These are phyloP conservation scores for Penicillium sp. DNA, from an alignment of 2,329 filamentous ascomycete species.

Conservation along the genomic window DNA sequence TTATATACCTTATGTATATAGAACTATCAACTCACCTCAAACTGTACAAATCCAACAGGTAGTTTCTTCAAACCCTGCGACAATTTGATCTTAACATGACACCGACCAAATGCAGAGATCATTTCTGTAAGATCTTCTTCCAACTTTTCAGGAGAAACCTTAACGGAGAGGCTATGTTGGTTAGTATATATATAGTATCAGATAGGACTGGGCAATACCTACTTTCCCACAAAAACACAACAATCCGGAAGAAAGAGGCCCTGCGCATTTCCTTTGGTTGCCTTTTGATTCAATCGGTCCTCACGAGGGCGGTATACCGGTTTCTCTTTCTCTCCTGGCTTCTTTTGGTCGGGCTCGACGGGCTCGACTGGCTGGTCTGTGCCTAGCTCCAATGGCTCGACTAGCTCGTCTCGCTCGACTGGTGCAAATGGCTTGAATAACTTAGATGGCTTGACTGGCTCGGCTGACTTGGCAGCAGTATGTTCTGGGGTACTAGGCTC, in stretches of 20 bases:
- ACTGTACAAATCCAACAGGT: conserved; percentile 39
- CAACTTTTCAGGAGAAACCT: conserved; percentile 25
- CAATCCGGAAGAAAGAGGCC: conserved; percentile 36
- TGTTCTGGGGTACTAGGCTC: conserved; percentile 4
- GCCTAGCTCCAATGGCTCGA: not conserved
- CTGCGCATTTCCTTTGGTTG: conserved; percentile 34
- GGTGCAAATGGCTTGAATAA: not conserved
- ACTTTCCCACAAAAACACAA: conserved; percentile 42
- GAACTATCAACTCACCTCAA: conserved; percentile 26
- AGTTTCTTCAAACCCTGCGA: conserved; percentile 27
- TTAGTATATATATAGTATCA: conserved; percentile 9
- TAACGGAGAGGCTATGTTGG: conserved; percentile 24
- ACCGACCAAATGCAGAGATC: conserved; percentile 33
- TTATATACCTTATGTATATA: not conserved
- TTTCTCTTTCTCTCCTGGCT: conserved; percentile 1
- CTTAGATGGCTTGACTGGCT: not conserved
- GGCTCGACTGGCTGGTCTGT: not conserved
- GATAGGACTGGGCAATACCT: conserved; percentile 10
- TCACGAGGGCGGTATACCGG: conserved; percentile 12
- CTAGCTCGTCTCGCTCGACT: not conserved
- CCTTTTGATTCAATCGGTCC: conserved; percentile 27
- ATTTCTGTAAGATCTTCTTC: conserved; percentile 25
- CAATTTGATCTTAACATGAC: conserved; percentile 35
- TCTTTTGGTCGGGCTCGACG: not conserved
- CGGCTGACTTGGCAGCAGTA: not conserved